Percentiles rank a stretch among this genome's conserved stretches.
Evolutionary conservation across 108 stramenopile species (phyloP).

Genomic region (Parietichytrium sp.): DNA sequence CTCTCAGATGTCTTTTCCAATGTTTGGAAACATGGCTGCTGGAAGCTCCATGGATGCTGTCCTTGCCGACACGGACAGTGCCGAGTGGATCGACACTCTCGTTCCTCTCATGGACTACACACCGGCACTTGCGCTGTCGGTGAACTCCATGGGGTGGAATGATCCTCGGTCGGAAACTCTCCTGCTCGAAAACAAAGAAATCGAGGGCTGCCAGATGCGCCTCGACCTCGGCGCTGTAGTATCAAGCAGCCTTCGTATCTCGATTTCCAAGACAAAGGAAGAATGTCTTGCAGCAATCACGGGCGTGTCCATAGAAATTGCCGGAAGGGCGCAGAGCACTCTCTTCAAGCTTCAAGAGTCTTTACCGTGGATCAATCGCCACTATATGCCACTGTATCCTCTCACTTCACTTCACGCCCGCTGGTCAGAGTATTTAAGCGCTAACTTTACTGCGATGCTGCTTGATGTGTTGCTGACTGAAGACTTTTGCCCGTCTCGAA

Average conservation of each 20-base stretch:
- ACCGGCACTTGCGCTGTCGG: background rate
- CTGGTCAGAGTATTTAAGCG: background rate
- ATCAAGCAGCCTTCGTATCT: background rate
- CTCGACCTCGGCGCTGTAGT: slow-evolving; percentile 27
- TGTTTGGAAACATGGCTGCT: too few species aligned
- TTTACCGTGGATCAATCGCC: background rate
- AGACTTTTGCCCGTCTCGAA: too few species aligned
- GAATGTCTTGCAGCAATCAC: slow-evolving; percentile 6
- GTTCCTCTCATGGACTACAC: slow-evolving; percentile 9
- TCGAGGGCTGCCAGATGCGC: background rate
- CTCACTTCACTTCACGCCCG: background rate
- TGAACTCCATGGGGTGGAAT: background rate
- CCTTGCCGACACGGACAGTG: background rate
- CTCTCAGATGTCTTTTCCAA: too few species aligned
- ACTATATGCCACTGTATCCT: background rate
- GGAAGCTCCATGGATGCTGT: background rate
- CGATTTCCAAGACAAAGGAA: background rate
- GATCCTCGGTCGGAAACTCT: background rate
- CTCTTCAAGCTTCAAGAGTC: background rate
- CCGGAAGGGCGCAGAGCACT: background rate
- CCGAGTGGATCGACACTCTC: background rate
- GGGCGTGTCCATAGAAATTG: background rate
- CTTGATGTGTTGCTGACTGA: too few species aligned
- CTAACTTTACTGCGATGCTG: background rate
- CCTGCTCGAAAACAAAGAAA: background rate